Base-by-base conservation (phyloP, 2,329 filamentous ascomycete genomes). In the Dactylonectria macrodidyma region DNA sequence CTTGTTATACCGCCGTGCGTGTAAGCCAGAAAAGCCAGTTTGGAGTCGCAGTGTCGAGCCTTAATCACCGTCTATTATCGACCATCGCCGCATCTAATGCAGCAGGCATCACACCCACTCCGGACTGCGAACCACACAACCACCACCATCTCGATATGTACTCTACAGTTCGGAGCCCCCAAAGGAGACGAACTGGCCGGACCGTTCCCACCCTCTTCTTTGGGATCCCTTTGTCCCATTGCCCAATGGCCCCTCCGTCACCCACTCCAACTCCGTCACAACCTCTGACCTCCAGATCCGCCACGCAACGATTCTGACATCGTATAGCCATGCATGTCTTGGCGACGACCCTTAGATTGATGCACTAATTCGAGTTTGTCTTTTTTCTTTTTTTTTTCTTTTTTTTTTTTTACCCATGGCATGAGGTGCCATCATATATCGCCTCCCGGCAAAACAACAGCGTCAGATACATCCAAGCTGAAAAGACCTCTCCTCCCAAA, bases 301-400 rank as follows among this genome's bases (percentile, higher is more conserved):
- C 63, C 63, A 66, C 63, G 63, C 63, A 30, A 30, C 26, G 63
- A 61, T 66, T 61, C 41, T 57, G 24, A 51, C 58, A 66, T 61
- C 63, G 63, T 66, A 66, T 61, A 58, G 14, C 22, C 52, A 41
- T 38, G 50, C 54, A 65, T 55, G 56, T 55, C 56, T 59, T 50
- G 44, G 56, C 30, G 41, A 19, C 5, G 51, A 36, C 51, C 51
- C 33, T 54, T 22, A 30, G 51, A 54, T 11, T 7, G 30, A 19
- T 11, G 30, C 34, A 22, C 50, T 52, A 52, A 52, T 22, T 11
- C 34, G 34, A 52, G 30, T n/a, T n/a, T 19, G n/a, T 9, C 34
- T 19, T 38, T 16, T 22, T 50, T 59, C 7, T 7, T 30, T 63
- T 44, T 58, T 22, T 50, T 59, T 30, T n/a, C n/a, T 2, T 30